A percentile compares a stretch with the other conserved stretches of the same genome.
phyloP scores from a whole-genome alignment of 2,329 filamentous ascomycete species.

The Dactylellina drechsleri region DNA sequence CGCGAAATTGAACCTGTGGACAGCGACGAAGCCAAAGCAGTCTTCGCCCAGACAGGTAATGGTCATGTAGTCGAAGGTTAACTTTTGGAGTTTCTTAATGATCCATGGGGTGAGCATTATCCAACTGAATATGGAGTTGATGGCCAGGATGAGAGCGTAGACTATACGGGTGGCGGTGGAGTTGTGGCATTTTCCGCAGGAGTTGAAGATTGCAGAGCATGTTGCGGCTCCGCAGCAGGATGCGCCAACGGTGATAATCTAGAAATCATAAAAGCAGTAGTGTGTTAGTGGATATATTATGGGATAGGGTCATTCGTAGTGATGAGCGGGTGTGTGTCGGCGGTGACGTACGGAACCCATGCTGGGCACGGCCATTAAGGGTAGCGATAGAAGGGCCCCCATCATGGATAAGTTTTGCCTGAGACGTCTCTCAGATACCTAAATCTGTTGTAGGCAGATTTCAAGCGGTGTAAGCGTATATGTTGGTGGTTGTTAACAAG shows the following conservation, averaged over 20 bases:
- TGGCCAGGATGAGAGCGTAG: conserved; percentile 89
- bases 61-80: conserved; percentile 94
- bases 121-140: conserved; percentile 98
- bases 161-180: conserved; percentile 97
- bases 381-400: conserved; percentile 90
- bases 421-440: conserved; percentile 5
- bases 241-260: conserved; percentile 80
- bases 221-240: conserved; percentile 97
- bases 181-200: conserved; percentile 96
- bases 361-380: conserved; percentile 87
- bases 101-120: conserved; percentile 99
- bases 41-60: conserved; percentile 90
- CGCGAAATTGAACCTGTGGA: conserved; percentile 97
- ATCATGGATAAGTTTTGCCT: conserved; percentile 66
- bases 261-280: conserved; percentile 50
- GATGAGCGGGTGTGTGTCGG: conserved; percentile 1
- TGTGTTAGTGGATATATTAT: conserved; percentile 48
- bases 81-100: conserved; percentile 89
- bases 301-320: conserved; percentile 18
- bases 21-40: conserved; percentile 94
- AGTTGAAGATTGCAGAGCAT: conserved; percentile 93
- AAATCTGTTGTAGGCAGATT: too few relatives aligned
- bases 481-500: background rate
- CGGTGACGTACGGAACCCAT: conserved; percentile 77
- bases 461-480: too few relatives aligned